Conservation (phyloP, 805 yeast genomes). For the Nakazawaea sp. region DNA sequence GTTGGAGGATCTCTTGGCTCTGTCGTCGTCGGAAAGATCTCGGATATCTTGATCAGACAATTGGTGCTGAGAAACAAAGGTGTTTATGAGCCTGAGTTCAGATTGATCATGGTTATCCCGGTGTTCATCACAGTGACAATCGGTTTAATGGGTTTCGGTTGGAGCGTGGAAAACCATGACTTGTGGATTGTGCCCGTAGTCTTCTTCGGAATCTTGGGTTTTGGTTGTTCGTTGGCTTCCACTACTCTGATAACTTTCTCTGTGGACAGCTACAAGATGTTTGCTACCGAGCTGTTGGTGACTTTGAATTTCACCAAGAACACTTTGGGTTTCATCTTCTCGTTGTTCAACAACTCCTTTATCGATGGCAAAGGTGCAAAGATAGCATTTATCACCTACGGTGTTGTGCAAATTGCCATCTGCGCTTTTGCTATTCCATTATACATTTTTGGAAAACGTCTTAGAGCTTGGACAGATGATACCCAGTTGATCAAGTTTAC, state of each 20-base stretch:
- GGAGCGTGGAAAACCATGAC: constrained; percentile 42
- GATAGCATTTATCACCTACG: constrained; percentile 44
- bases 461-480: constrained; percentile 45
- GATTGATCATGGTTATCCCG: constrained; percentile 47
- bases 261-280: constrained; percentile 49
- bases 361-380: constrained; percentile 33
- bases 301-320: constrained; percentile 50
- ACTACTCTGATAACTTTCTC: constrained; percentile 56
- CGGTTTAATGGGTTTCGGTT: constrained; percentile 60
- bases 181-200: constrained; percentile 53
- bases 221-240: constrained; percentile 55
- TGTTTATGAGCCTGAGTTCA: constrained; percentile 56
- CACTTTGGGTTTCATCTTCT: constrained; percentile 46
- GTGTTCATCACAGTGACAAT: constrained; percentile 33
- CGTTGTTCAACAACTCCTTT: constrained; percentile 47
- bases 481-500: constrained; percentile 33
- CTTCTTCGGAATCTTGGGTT: constrained; percentile 48
- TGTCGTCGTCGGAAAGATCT: constrained; percentile 40
- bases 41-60: constrained; percentile 40
- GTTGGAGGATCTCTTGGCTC: constrained; percentile 54
- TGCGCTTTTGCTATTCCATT: constrained; percentile 44
- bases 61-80: constrained; percentile 43
- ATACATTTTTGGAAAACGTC: constrained; percentile 46
- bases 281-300: constrained; percentile 54
- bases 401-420: constrained; percentile 40